phyloP scores from a whole-genome alignment of 2,329 filamentous ascomycete species.

The Acrodontium crateriforme region DNA sequence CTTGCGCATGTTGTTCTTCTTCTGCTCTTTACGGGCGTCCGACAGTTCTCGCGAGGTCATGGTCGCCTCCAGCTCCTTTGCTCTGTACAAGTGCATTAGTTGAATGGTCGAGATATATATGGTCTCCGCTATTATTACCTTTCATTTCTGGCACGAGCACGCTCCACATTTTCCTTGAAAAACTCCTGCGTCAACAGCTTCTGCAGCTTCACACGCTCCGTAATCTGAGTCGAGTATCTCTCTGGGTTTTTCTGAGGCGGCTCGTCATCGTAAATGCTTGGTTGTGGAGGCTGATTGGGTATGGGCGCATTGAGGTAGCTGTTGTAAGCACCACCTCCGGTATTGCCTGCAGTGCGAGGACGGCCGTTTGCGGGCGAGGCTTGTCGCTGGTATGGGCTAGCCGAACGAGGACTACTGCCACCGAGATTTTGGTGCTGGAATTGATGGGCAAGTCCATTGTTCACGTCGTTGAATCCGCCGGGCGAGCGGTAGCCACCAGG shows the following conservation, averaged over 20 bases:
- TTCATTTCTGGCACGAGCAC: slow-evolving; percentile 86
- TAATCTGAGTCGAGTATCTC: slow-evolving; percentile 75
- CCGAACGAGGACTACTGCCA: slow-evolving; percentile 49
- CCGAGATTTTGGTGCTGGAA: slow-evolving; percentile 88
- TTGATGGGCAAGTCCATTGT: slow-evolving; percentile 84
- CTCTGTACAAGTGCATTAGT: slow-evolving; percentile 50
- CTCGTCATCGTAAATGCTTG: slow-evolving; percentile 41
- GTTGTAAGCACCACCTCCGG: slow-evolving; percentile 43
- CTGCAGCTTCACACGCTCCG: slow-evolving; percentile 54
- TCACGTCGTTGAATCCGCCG: slow-evolving; percentile 60
- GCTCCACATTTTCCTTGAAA: slow-evolving; percentile 97
- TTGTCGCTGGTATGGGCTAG: slow-evolving; percentile 53
- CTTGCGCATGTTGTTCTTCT: slow-evolving; percentile 70
- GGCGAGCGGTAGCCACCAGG: slow-evolving; percentile 44
- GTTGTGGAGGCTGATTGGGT: slow-evolving; percentile 31
- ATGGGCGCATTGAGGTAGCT: slow-evolving; percentile 54
- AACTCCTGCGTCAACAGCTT: slow-evolving; percentile 59
- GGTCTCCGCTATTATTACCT: slow-evolving; percentile 42
- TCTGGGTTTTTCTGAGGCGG: slow-evolving; percentile 71
- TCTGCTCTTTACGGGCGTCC: slow-evolving; percentile 64
- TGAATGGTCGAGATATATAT: slow-evolving; percentile 1
- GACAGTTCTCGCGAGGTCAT: slow-evolving; percentile 64
- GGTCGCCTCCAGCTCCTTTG: slow-evolving; percentile 81
- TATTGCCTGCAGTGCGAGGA: slow-evolving; percentile 71
- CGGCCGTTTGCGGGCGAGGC: slow-evolving; percentile 50